Conservation (phyloP, 352 stramenopile species). For the Pythium biforme region DNA sequence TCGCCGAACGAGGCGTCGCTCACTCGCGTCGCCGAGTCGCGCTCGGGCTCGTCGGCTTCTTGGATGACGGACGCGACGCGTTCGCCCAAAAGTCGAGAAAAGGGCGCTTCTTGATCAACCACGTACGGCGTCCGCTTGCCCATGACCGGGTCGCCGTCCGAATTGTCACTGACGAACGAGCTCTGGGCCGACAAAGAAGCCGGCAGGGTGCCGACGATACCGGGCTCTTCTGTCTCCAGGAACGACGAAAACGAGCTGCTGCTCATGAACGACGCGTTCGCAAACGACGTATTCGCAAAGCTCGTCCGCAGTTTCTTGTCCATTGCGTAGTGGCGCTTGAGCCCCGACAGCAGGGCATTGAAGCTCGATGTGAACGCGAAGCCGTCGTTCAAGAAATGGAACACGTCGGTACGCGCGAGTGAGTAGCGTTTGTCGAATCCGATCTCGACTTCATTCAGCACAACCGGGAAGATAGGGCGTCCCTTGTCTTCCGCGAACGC, state of each 20-base stretch:
- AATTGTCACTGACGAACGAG: slow-evolving; percentile 23
- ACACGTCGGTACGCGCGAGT: slow-evolving; percentile 73
- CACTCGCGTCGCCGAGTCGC: background rate
- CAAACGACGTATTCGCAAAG: slow-evolving; percentile 17
- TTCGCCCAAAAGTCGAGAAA: background rate
- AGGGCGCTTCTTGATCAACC: slow-evolving; percentile 7
- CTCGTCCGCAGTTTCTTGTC: slow-evolving; percentile 9
- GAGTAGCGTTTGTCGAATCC: slow-evolving; percentile 82
- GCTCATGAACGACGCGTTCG: slow-evolving; percentile 28
- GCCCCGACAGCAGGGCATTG: slow-evolving; percentile 41
- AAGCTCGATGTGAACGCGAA: slow-evolving; percentile 72
- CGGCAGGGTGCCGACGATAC: background rate
- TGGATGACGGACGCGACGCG: slow-evolving; percentile 21
- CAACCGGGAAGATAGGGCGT: slow-evolving; percentile 75
- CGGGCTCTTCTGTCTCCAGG: slow-evolving; percentile 14
- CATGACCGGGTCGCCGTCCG: slow-evolving; percentile 19
- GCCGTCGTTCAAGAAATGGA: slow-evolving; percentile 73
- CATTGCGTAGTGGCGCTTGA: slow-evolving; percentile 37
- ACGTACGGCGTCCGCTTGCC: slow-evolving; percentile 27
- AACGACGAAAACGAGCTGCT: slow-evolving; percentile 31
- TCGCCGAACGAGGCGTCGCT: slow-evolving; percentile 12
- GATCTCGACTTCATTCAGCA: slow-evolving; percentile 73
- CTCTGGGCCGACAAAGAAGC: slow-evolving; percentile 5
- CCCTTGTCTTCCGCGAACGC: slow-evolving; percentile 84
- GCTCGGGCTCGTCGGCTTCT: slow-evolving; percentile 20